Evolutionary conservation across 2,329 filamentous ascomycete genomes (phyloP), one percentile per base, ranked within the genome.

Genomic region (Colletotrichum lini): DNA sequence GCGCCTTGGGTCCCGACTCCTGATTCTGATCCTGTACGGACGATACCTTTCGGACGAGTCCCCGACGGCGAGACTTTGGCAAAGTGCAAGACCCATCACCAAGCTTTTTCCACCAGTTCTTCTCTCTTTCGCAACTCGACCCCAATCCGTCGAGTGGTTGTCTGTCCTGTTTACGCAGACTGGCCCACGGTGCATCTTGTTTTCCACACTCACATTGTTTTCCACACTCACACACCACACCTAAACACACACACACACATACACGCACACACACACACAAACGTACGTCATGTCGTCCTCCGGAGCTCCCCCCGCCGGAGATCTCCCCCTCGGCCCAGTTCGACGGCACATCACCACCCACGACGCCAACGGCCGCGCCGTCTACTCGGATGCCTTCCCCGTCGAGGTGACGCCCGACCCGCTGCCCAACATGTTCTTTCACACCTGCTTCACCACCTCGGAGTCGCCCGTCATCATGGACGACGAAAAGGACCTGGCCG

Each of bases 331-430:
- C 59, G 66, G 66, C 50, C 70, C 66, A 30, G 67, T 72, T 18
- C 47, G 45, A 35, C 54, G 70, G 38, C 70, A 72, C 49, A 77
- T 78, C 59, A 79, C 78, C 18, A 74, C 75, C 0, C 78, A 79
- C 54, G 72, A 79, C 49, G 63, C 71, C 35, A 70, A 76, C 6
- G 77, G 78, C 21, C 74, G 78, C 60, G 78, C 78, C 54, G 73
- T 77, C 56, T 70, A 76, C 63, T 54, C 66, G 18, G 58, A 72
- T 18, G 70, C 68, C 67, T 73, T 45, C 76, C 76, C 71, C 50
- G 47, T 70, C 7, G 21, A 70, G 15, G 70, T 72, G 18, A 72
- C 70, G 16, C 59, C 70, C 21, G 70, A 72, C 50, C 54, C 67
- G 15, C 47, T 72, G 30, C 53, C 59, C 23, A 70, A 70, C 66